Conservation (phyloP, 805 yeast species). For the Saccharomycopsis amapae region DNA sequence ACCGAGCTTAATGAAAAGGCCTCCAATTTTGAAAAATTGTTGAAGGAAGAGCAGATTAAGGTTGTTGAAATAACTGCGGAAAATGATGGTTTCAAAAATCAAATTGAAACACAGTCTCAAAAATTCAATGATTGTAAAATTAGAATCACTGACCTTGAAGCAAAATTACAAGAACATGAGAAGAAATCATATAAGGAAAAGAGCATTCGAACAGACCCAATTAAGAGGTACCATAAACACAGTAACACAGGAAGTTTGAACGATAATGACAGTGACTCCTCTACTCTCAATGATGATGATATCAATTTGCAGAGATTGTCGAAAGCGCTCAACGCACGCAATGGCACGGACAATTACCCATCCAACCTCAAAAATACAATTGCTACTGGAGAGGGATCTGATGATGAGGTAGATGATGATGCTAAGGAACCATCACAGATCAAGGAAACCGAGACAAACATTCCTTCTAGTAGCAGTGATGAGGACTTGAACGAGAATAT, state of each 20-base stretch:
- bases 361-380: not conserved
- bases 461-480: not conserved
- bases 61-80: constrained; percentile 16
- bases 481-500: not conserved
- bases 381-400: not conserved
- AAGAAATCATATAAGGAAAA: constrained; percentile 7
- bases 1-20: constrained; percentile 23
- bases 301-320: not conserved
- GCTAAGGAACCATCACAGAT: not conserved
- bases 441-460: not conserved
- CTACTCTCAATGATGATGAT: constrained; percentile 21
- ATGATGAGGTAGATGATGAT: not conserved
- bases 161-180: not conserved
- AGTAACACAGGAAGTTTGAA: not conserved
- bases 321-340: not conserved
- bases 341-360: not conserved
- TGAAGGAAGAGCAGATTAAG: constrained; percentile 22
- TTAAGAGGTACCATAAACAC: constrained; percentile 2
- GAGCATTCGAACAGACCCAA: constrained; percentile 15
- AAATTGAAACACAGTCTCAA: constrained; percentile 4
- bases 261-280: constrained; percentile 21
- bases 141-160: constrained; percentile 9
- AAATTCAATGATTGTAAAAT: constrained; percentile 12
- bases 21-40: constrained; percentile 25
- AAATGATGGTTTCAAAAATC: constrained; percentile 9